Conservation (phyloP, 345 rosid species). For the Bruguiera parviflora region DNA sequence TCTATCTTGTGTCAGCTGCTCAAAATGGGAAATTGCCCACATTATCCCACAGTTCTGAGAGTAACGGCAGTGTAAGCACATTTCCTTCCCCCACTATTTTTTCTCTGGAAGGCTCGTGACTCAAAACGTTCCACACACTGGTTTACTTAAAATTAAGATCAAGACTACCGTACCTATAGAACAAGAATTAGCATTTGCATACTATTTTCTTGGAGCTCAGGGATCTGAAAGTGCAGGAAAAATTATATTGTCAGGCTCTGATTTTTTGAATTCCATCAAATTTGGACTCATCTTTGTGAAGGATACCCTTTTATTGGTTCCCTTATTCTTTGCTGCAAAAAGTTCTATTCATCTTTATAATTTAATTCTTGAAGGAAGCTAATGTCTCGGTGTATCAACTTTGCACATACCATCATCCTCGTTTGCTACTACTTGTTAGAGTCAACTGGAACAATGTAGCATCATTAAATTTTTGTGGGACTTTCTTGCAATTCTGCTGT, state of each 20-base stretch:
- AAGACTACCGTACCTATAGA: too few relatives aligned
- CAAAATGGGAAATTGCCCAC: conserved; percentile 89
- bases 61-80: conserved; percentile 64
- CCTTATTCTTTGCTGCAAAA: too few relatives aligned
- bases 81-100: not conserved
- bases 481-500: conserved; percentile 3
- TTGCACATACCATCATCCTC: not conserved
- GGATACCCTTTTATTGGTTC: too few relatives aligned
- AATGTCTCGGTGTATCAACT: not conserved
- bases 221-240: too few relatives aligned
- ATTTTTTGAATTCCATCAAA: too few relatives aligned
- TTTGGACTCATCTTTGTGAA: too few relatives aligned
- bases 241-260: too few relatives aligned
- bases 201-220: too few relatives aligned
- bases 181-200: too few relatives aligned
- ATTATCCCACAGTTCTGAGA: conserved; percentile 60
- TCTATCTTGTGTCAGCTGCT: conserved; percentile 40
- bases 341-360: too few relatives aligned
- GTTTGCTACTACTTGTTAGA: not conserved
- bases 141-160: too few relatives aligned
- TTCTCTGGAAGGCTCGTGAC: not conserved
- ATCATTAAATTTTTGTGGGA: not conserved
- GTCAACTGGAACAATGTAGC: not conserved
- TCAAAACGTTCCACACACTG: not conserved
- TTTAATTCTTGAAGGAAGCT: too few relatives aligned